Base-by-base conservation (phyloP, 164 flowering plant genomes). In the Litsea cubeba region DNA sequence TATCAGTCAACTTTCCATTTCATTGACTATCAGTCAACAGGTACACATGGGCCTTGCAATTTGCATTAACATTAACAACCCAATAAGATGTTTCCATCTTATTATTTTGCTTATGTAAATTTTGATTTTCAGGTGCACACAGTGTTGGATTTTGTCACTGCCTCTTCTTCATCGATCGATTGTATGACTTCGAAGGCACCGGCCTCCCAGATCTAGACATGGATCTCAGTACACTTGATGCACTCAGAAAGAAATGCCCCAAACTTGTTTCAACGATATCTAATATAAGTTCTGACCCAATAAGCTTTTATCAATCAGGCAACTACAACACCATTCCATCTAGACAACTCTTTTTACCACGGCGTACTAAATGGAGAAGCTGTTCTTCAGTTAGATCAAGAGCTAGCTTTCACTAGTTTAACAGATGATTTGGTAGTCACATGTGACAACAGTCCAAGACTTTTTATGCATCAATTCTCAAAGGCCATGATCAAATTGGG, bases 121-220 rank as follows among this genome's bases (percentile, higher is more conserved):
- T 18, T 63, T 50, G 73, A 22, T 74, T 73, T 57, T 64, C 81
- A 67, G 87, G 87, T 22, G 88, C 81, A 65, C 87, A 86, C 69
- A 62, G 83, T 1, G 70, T 84, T 60, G 90, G 88, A 40, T 73
- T 85, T 20, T 76, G 85, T 3, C 88, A 85, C 26, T 87, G 89
- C 57, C 73, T 71, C 62, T 79, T 79, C 70, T 80, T 85, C 57
- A 8, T 65, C 0, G 81, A 81, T 30, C 71, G 88, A 65, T 79
- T 87, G 22, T 76, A 77, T 18, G 72, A 80, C 50, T 81, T 84
- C 68, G 58, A 62, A 50, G 82, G 79, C 12, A 77, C 74, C 6
- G 82, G 82, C 2, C 14, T n/a, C 0, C 69, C 85, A 3, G 81
- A 81, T 71, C 85, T 83, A 0, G 54, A 74, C 17, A 78, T 84